Conservation (phyloP, 306 rosid species). For the Pueraria montana region DNA sequence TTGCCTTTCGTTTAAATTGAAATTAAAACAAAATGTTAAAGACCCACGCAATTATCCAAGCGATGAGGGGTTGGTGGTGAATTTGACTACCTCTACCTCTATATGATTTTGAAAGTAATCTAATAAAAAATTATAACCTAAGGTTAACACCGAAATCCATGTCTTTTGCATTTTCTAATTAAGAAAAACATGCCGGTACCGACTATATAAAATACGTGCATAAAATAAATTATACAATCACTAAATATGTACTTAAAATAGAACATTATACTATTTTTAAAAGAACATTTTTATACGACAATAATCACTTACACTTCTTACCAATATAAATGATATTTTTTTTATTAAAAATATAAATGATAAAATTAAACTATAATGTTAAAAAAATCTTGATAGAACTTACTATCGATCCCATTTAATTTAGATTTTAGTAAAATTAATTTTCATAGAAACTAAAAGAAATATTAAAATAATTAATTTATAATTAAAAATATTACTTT, state of each 20-base stretch:
- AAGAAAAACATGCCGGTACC: background rate
- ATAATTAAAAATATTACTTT: too few relatives aligned
- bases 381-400: background rate
- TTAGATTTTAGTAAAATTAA: background rate
- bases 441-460: background rate
- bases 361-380: background rate
- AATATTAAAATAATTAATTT: background rate
- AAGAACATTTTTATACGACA: background rate
- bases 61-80: background rate
- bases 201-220: background rate
- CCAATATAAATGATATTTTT: background rate
- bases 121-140: background rate
- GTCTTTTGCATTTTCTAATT: background rate
- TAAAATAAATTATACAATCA: background rate
- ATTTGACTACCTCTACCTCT: background rate
- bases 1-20: background rate
- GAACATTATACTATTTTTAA: too few relatives aligned
- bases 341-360: background rate
- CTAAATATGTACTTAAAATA: background rate
- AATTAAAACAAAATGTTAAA: conserved; percentile 28
- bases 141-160: background rate
- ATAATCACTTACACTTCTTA: background rate
- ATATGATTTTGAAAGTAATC: background rate
- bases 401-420: background rate
- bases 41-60: conserved; percentile 24